Percentiles rank a stretch among this genome's conserved stretches.
These are phyloP conservation scores for Detonula confervacea DNA, from an alignment of 352 stramenopile genomes.

Conservation along the genomic window DNA sequence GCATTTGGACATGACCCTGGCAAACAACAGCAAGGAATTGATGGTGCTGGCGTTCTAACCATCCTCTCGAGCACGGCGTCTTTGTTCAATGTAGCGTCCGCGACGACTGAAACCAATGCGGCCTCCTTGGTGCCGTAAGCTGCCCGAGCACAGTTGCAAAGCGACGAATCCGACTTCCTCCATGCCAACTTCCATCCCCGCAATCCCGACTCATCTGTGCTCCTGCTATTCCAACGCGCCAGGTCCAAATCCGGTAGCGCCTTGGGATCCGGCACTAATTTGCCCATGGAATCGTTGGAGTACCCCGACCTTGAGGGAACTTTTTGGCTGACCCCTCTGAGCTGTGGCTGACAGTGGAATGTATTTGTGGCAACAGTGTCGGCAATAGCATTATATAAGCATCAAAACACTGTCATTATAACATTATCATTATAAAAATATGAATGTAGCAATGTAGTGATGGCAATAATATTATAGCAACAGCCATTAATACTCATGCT, in stretches of 20 bases:
- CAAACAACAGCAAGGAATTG: constrained; percentile 15
- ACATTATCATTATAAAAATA: no score
- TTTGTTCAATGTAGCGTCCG: constrained; percentile 33
- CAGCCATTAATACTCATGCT: no score
- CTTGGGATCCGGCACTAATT: constrained; percentile 14
- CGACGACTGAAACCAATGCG: constrained; percentile 1
- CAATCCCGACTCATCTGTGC: constrained; percentile 13
- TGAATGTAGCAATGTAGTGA: no score
- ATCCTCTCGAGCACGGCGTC: constrained; percentile 20
- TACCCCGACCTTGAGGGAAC: constrained; percentile 23
- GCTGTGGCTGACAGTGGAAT: no score
- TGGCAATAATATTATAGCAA: no score
- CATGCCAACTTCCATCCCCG: constrained; percentile 27
- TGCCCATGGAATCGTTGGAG: constrained; percentile 40
- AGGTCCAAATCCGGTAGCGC: constrained; percentile 1
- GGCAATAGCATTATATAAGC: no score
- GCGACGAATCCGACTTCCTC: constrained; percentile 14
- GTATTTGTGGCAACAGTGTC: no score
- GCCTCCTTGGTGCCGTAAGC: constrained; percentile 19
- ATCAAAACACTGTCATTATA: no score
- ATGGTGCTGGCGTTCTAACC: constrained; percentile 31
- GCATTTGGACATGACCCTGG: constrained; percentile 18
- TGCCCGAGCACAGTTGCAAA: constrained; percentile 11
- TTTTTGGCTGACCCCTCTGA: no score
- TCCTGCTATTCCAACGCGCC: constrained; percentile 21